Base-by-base conservation (phyloP, 2,329 filamentous ascomycete species). In the Aureobasidium mangrovei region DNA sequence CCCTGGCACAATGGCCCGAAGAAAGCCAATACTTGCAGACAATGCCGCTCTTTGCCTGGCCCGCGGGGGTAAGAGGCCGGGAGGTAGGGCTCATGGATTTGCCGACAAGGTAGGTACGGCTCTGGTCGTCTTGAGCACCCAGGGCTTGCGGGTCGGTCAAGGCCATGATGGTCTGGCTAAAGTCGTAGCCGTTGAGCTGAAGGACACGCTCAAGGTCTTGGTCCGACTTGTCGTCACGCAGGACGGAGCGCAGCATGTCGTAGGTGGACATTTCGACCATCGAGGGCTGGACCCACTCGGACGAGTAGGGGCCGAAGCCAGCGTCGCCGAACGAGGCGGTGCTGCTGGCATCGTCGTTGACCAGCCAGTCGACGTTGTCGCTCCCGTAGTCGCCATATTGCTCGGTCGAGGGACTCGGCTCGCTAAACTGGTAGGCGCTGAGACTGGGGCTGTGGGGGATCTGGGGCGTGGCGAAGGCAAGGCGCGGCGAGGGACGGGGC, bases 21-120 rank as follows among this genome's bases (percentile, higher is more conserved):
- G 91, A 91, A 59, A 98, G 76, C 77, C 90, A 97, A 70, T 97
- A 98, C 71, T 95, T 95, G 80, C 93, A 98, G 40, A 97, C 88
- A 38, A 96, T 85, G 28, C 89, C 86, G 59, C 86, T 89, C 69
- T 90, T 91, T 62, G 85, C 79, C 64, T 86, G 84, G 27, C 82
- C 80, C 27, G 82, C 81, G 2, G 91, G 91, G 0, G 90, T 95
- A 7, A 80, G 75, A 12, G 91, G 88, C 35, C 90, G 76, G 43
- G 77, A 81, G 18, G 82, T 78, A 9, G 87, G 80, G 40, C 82
- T 82, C 76, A 95, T 88, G 18, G 89, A 94, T 67, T 96, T 96
- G 51, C 93, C 93, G 57, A 97, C 88, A 18, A 95, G 70, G 41
- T 91, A 78, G 41, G 79, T 78, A 24, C 69, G 77, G 58, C 82